Percentiles rank a stretch among this genome's conserved stretches.
phyloP scores from a whole-genome alignment of 352 stramenopile genomes.

The Phytophthora hibernalis region DNA sequence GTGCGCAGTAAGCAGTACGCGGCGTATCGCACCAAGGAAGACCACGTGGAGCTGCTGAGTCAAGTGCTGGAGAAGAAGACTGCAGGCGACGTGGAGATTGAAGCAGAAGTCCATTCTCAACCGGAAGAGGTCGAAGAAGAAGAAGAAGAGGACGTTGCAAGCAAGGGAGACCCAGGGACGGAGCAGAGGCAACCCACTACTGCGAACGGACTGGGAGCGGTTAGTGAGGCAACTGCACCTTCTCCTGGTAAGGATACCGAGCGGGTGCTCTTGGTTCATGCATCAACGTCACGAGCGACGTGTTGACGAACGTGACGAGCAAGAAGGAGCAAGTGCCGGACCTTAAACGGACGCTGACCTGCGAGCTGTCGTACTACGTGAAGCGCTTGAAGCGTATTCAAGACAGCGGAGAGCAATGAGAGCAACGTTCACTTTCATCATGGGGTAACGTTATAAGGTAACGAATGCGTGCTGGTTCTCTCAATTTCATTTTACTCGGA shows the following conservation, averaged over 20 bases:
- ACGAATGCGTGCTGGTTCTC: too few relatives aligned
- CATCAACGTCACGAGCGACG: constrained; percentile 7
- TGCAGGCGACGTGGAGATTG: not conserved
- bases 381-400: constrained; percentile 26
- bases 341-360: constrained; percentile 14
- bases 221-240: not conserved
- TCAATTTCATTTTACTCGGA: too few relatives aligned
- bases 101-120: not conserved
- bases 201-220: not conserved
- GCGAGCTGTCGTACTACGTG: constrained; percentile 15
- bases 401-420: not conserved
- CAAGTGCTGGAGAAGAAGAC: constrained; percentile 8
- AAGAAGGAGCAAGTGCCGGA: constrained; percentile 11
- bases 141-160: not conserved
- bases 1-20: constrained; percentile 22
- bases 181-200: not conserved
- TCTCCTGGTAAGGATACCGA: constrained; percentile 1
- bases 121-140: not conserved
- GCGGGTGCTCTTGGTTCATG: constrained; percentile 15
- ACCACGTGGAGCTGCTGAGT: constrained; percentile 14
- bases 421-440: too few relatives aligned
- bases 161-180: not conserved
- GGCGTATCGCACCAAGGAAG: constrained; percentile 16
- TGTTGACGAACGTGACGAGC: constrained; percentile 5
- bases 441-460: too few relatives aligned